Base-by-base conservation (phyloP, 768 basidiomycete species). In the Rhodotorula diobovata region DNA sequence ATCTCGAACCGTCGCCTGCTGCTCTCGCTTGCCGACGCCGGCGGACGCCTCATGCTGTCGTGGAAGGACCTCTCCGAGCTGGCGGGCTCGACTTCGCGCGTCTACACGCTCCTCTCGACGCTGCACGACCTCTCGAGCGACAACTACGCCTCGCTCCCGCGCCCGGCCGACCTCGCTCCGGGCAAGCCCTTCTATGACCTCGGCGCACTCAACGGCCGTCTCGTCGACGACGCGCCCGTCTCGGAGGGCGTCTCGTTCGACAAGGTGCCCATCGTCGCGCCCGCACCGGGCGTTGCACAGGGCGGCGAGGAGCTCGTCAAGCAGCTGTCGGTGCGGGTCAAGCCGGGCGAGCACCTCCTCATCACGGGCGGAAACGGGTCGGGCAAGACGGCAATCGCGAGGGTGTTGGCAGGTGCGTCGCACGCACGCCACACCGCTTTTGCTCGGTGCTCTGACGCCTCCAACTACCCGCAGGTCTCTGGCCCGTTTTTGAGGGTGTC, bases 1-100 rank as follows among this genome's bases (percentile, higher is more conserved):
- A 93, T 98, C 61, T 94, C 93, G 39, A 95, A 93, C 70, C 86
- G 95, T 28, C 86, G 95, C 20, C 85, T 97, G 1, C 84, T 98
- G 5, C 84, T 97, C 43, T 93, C 93, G 4, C 86, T 98, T n/a
- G 93, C 95, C 3, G 95, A 98, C 76, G 95, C 94, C 0, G 95
- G 95, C 25, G 93, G 93, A 0, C 85, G 95, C 45, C 82, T 97
- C 57, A 97, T 98, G 94, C 94, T 93, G 78, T 92, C 92, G 1
- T 93, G 94, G 79, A 98, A 96, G 79, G 95, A 97, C 76, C 82
- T 97, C 12, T 86, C 96, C 34, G 92, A 95, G 79, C 86, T 97
- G n/a, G 92, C 93, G 10, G 95, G 95, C 18, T 86, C 94, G 67
- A 96, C 95, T 5, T 89, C 88, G 39, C 87, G 95, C 56, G 84